phyloP scores from a whole-genome alignment of 352 stramenopile species.

The Globisporangium solare region DNA sequence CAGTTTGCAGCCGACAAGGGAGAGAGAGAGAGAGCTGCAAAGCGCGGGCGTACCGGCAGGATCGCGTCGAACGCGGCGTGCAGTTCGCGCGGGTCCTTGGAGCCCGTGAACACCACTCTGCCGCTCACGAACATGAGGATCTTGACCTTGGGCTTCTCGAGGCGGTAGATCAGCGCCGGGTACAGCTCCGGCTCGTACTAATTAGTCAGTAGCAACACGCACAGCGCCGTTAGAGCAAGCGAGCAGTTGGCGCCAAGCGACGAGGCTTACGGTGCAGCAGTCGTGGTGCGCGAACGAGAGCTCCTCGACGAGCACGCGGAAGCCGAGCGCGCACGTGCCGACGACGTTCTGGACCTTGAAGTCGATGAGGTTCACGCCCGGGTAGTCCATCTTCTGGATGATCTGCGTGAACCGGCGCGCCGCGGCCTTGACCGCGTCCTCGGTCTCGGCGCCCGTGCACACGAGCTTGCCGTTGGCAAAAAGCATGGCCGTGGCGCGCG shows the following conservation, averaged over 20 bases:
- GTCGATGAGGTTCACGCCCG: constrained; percentile 81
- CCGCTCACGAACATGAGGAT: constrained; percentile 99
- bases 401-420: constrained; percentile 79
- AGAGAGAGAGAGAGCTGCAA: too few relatives aligned
- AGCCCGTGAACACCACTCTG: constrained; percentile 97
- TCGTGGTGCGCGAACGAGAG: constrained; percentile 75
- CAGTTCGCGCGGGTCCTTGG: constrained; percentile 82
- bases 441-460: constrained; percentile 64
- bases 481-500: constrained; percentile 76
- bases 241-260: not conserved
- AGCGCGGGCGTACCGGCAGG: constrained; percentile 46
- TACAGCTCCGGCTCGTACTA: constrained; percentile 99
- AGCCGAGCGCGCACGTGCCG: constrained; percentile 59
- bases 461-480: constrained; percentile 84
- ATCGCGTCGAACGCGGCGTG: constrained; percentile 81
- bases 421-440: constrained; percentile 70
- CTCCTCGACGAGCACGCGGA: constrained; percentile 77
- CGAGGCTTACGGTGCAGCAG: constrained; percentile 52
- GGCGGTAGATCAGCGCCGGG: constrained; percentile 97
- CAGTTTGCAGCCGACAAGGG: too few relatives aligned
- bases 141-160: constrained; percentile 95
- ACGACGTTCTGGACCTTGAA: constrained; percentile 88
- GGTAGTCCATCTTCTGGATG: constrained; percentile 85
- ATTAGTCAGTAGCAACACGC: not conserved
- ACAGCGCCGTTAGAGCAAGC: not conserved